These are phyloP conservation scores for Colletotrichum euphorbiae DNA, from an alignment of 2,329 filamentous ascomycete species.

Conservation along the genomic window DNA sequence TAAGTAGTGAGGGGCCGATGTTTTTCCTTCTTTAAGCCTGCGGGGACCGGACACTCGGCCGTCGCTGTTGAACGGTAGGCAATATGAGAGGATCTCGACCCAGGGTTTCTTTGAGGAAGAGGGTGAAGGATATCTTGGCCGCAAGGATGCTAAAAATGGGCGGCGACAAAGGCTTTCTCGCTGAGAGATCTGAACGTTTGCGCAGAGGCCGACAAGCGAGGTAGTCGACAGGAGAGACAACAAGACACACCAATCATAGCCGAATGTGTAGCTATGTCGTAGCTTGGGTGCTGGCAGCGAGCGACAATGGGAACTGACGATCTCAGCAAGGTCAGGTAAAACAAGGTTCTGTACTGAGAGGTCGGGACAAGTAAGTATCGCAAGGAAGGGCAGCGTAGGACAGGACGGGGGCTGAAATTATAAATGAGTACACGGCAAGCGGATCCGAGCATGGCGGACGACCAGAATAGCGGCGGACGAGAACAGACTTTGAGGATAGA, in stretches of 20 bases:
- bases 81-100: no score
- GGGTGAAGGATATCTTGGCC: no score
- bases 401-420: slow-evolving; percentile 14
- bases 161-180: slow-evolving; percentile 11
- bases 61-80: no score
- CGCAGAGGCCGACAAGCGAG: slow-evolving; percentile 6
- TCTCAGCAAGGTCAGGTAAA: slow-evolving; percentile 18
- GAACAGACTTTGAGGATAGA: slow-evolving; percentile 28
- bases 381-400: slow-evolving; percentile 1
- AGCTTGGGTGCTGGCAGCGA: slow-evolving; percentile 7
- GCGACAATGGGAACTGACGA: not conserved
- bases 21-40: not conserved
- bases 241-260: slow-evolving; percentile 18
- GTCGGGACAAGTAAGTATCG: not conserved
- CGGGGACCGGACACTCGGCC: not conserved
- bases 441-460: slow-evolving; percentile 30
- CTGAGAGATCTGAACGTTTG: slow-evolving; percentile 15
- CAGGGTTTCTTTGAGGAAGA: not conserved
- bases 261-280: not conserved
- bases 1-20: not conserved
- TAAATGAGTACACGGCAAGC: slow-evolving; percentile 35
- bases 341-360: not conserved
- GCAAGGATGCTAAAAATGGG: slow-evolving; percentile 10
- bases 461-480: slow-evolving; percentile 26
- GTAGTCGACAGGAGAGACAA: not conserved